Evolutionary conservation across 2,329 filamentous ascomycete species (phyloP).

Genomic region (Colletotrichum endophyticum): DNA sequence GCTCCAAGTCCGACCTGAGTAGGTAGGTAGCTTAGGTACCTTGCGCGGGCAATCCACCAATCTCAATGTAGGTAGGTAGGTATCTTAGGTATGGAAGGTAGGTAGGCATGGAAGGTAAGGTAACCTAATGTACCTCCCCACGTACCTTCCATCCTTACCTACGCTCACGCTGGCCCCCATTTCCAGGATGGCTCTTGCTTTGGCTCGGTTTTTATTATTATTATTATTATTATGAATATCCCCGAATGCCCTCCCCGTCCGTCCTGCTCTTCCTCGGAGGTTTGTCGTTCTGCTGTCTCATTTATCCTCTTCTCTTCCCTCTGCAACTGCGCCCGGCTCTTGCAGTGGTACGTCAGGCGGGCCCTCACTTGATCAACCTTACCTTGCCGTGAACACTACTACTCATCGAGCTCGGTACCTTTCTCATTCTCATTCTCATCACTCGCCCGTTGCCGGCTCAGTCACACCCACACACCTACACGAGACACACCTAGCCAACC

Average conservation of each 20-base stretch:
- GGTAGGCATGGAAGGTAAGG: too few species aligned
- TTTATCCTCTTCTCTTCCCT: background rate
- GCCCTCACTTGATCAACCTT: slow-evolving; percentile 1
- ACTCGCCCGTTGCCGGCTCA: background rate
- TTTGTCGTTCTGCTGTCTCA: background rate
- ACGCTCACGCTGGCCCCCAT: background rate
- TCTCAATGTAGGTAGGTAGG: background rate
- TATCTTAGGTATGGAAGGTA: too few species aligned
- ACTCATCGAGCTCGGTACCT: background rate
- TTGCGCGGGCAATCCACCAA: background rate
- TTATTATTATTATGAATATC: slow-evolving; percentile 13
- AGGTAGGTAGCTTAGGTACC: background rate
- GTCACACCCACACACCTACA: background rate
- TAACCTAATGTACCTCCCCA: background rate
- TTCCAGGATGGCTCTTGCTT: background rate
- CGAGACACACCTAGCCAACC: background rate
- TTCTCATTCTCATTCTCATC: background rate
- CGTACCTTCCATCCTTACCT: background rate
- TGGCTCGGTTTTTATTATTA: background rate
- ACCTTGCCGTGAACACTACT: background rate
- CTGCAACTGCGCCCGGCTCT: background rate
- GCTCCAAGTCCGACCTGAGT: background rate
- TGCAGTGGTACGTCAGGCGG: slow-evolving; percentile 8
- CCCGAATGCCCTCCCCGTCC: slow-evolving; percentile 11
- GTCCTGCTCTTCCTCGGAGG: background rate